These are phyloP conservation scores for Solanum corneliomulleri DNA, from an alignment of 257 asterid species.

Conservation along the genomic window DNA sequence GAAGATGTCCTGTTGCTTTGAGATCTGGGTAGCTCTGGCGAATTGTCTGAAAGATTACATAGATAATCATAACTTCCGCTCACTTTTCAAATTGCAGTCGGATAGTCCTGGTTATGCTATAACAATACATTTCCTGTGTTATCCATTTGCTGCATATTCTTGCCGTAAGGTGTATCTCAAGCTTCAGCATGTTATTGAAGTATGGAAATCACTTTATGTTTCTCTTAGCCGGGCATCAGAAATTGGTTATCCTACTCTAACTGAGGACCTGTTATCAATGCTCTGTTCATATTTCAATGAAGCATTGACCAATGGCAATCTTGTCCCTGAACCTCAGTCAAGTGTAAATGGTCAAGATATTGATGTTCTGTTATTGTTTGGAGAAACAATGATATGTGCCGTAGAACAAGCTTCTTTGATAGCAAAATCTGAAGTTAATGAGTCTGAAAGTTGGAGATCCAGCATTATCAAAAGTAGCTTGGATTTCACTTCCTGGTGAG, in stretches of 20 bases:
- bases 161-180: slow-evolving; percentile 15
- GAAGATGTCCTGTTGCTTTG: slow-evolving; percentile 15
- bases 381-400: slow-evolving; percentile 26
- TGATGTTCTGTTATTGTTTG: slow-evolving; percentile 29
- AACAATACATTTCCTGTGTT: slow-evolving; percentile 34
- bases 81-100: slow-evolving; percentile 17
- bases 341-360: slow-evolving; percentile 11
- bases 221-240: slow-evolving; percentile 26
- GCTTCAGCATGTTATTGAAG: slow-evolving; percentile 27
- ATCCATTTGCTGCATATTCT: slow-evolving; percentile 47
- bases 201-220: slow-evolving; percentile 40
- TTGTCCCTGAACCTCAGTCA: slow-evolving; percentile 16
- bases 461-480: slow-evolving; percentile 21
- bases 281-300: slow-evolving; percentile 34
- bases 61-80: slow-evolving; percentile 11
- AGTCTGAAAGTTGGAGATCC: slow-evolving; percentile 18
- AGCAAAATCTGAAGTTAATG: slow-evolving; percentile 11
- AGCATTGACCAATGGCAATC: slow-evolving; percentile 5
- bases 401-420: slow-evolving; percentile 31
- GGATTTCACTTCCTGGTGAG: slow-evolving; percentile 52
- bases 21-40: slow-evolving; percentile 45
- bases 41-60: slow-evolving; percentile 35
- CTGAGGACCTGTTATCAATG: slow-evolving; percentile 36
- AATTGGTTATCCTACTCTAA: slow-evolving; percentile 14
- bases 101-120: slow-evolving; percentile 24